Conservation (phyloP, 306 rosid genomes). For the Parietaria judaica region DNA sequence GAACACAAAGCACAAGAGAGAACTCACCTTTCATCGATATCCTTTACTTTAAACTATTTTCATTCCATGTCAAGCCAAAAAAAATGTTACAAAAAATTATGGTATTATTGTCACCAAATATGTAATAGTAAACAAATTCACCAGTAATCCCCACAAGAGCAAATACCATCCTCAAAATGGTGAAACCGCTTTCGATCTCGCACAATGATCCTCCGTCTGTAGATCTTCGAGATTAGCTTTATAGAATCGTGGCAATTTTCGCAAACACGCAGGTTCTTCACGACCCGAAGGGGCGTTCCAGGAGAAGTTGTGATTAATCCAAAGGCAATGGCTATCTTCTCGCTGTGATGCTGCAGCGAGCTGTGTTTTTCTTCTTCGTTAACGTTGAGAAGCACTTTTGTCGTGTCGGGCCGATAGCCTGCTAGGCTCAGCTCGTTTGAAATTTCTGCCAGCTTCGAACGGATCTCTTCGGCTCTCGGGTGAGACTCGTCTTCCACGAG, state of each 20-base stretch:
- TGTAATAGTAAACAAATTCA: conserved; percentile 22
- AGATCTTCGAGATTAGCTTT: conserved; percentile 53
- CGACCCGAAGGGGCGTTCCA: conserved; percentile 39
- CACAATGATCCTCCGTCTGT: conserved; percentile 45
- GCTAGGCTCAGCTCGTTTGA: conserved; percentile 38
- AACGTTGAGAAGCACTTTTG: conserved; percentile 57
- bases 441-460: conserved; percentile 50
- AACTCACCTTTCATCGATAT: neutral
- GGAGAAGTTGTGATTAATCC: conserved; percentile 58
- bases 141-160: conserved; percentile 90
- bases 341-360: conserved; percentile 56
- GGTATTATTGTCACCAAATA: neutral
- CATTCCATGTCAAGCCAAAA: neutral
- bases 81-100: neutral
- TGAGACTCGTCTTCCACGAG: conserved; percentile 68
- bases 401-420: conserved; percentile 45
- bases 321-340: conserved; percentile 81
- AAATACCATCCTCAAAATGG: conserved; percentile 62
- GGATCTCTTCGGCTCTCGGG: conserved; percentile 57
- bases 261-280: conserved; percentile 61
- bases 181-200: conserved; percentile 72
- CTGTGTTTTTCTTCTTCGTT: conserved; percentile 48
- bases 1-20: neutral
- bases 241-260: conserved; percentile 73
- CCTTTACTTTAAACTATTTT: neutral